Evolutionary conservation across 2,329 filamentous ascomycete genomes (phyloP), one percentile per base, ranked within the genome.

Genomic region (Aureobasidium leucospermi): DNA sequence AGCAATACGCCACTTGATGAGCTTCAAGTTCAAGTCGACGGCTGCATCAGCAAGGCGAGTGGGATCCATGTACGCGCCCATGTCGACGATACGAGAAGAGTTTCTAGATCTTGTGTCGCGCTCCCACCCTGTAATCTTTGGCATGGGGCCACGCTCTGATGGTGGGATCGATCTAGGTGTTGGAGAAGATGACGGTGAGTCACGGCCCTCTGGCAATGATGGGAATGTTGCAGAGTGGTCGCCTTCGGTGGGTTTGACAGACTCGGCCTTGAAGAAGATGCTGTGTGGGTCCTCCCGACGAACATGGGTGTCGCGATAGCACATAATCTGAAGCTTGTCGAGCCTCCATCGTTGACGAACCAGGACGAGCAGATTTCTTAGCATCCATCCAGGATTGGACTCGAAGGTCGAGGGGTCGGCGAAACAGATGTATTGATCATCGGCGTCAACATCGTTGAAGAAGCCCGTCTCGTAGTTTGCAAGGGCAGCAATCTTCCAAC

Each of bases 1-100:
- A 7, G 91, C 90, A 67, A 99, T 90, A 41, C 94, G 86, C 94
- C 94, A 99, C 76, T 96, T 99, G 86, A 99, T 99, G 60, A 99
- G 81, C 75, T 97, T 97, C 62, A 97, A 79, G 69, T 99, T 99
- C 61, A 99, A 81, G 69, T 99, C 94, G 9, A 97, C 93, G 0
- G 92, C 91, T 71, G 96, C 91, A 70, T 97, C 92, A 23, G 94
- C 94, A 16, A 97, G 79, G 66, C 86, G 86, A 36, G 82, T 79
- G 6, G 94, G 93, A 69, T 99, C 92, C 88, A 99, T 93, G 67
- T 96, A 96, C 67, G 94, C 90, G 19, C 88, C 88, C 8, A 99
- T 79, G 67, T 95, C 90, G 13, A 90, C 90, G 16, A 87, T 82
- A 65, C 89, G 86, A 15, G 89, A 85, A 16, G 84, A 83, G 16